Evolutionary conservation across 768 basidiomycete species (phyloP).

Genomic region (Mycena indigotica): DNA sequence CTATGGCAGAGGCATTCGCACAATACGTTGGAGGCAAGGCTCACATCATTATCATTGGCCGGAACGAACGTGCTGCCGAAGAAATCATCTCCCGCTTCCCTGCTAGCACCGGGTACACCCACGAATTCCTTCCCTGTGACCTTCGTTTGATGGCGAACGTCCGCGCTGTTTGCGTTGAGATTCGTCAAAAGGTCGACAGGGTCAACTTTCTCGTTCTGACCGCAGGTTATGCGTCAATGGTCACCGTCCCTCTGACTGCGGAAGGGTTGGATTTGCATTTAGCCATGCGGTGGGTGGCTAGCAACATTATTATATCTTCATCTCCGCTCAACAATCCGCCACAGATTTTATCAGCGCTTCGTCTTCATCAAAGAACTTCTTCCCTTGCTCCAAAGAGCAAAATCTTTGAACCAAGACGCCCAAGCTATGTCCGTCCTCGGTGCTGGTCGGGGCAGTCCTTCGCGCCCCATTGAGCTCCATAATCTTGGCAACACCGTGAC

Average conservation of each 20-base stretch:
- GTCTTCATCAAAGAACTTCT: slow-evolving; percentile 36
- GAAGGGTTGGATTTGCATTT: slow-evolving; percentile 38
- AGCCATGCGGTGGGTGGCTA: slow-evolving; percentile 26
- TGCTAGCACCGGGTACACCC: slow-evolving; percentile 18
- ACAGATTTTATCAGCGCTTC: slow-evolving; percentile 34
- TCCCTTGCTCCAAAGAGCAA: slow-evolving; percentile 32
- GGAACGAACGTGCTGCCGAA: slow-evolving; percentile 35
- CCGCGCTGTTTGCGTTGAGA: slow-evolving; percentile 25
- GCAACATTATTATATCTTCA: not conserved
- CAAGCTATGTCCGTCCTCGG: slow-evolving; percentile 35
- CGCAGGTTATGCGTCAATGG: slow-evolving; percentile 29
- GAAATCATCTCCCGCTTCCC: slow-evolving; percentile 31
- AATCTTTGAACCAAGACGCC: slow-evolving; percentile 37
- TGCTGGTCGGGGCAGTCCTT: slow-evolving; percentile 24
- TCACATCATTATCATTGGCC: slow-evolving; percentile 40
- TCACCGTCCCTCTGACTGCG: slow-evolving; percentile 31
- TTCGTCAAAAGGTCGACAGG: slow-evolving; percentile 27
- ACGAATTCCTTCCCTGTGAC: slow-evolving; percentile 39
- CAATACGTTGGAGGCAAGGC: slow-evolving; percentile 35
- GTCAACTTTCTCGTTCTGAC: slow-evolving; percentile 37
- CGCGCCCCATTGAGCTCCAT: slow-evolving; percentile 32
- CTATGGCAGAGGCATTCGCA: slow-evolving; percentile 35
- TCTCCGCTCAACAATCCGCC: not conserved
- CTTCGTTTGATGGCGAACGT: slow-evolving; percentile 37
- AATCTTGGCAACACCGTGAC: slow-evolving; percentile 30